Evolutionary conservation across 306 rosid genomes (phyloP), one percentile per base, ranked within the genome.

Genomic region (Cercis canadensis): DNA sequence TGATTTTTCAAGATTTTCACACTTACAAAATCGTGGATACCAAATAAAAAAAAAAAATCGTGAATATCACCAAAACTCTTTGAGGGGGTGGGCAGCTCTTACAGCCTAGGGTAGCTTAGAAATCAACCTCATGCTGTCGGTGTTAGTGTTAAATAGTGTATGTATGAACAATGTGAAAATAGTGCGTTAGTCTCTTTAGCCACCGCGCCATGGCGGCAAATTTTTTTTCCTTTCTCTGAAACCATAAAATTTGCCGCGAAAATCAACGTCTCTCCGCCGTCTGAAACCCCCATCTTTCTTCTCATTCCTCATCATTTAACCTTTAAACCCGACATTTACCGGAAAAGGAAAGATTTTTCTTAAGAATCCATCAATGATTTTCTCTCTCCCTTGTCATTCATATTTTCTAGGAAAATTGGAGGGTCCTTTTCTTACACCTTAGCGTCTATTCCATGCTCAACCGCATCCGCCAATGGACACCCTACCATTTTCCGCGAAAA

Each of bases 221-320:
- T 5, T 15, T 6, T 50, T n/a, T 50, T 24, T 41, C 7, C 0
- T 31, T 8, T 9, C 31, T 13, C 63, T 7, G 15, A 10, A 65
- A 11, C 65, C 66, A 73, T 82, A 74, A 73, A 80, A 83, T 31
- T 57, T 77, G 81, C 81, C 85, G 80, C 75, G 80, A 76, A 73
- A 43, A 44, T 36, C 68, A 83, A 76, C 80, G 82, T 73, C 71
- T 24, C 29, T 24, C 29, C 29, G 29, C 29, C 29, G 29, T 24
- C 29, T 24, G 2, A 24, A 24, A 24, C 43, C 9, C 9, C 1
- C 10, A 6, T 37, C 43, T 37, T 1, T 9, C 43, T 37, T 1
- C 43, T 37, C 43, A 37, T 4, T 37, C 10, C 0, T 43, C 49
- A 6, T 16, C n/a, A 15, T 15, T 15, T 2, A 49, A 49, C 8